A percentile compares a stretch with the other conserved stretches of the same genome.
Evolutionary conservation across 805 yeast species (phyloP).

Genomic region (Zygosaccharomyces pseudorouxii): DNA sequence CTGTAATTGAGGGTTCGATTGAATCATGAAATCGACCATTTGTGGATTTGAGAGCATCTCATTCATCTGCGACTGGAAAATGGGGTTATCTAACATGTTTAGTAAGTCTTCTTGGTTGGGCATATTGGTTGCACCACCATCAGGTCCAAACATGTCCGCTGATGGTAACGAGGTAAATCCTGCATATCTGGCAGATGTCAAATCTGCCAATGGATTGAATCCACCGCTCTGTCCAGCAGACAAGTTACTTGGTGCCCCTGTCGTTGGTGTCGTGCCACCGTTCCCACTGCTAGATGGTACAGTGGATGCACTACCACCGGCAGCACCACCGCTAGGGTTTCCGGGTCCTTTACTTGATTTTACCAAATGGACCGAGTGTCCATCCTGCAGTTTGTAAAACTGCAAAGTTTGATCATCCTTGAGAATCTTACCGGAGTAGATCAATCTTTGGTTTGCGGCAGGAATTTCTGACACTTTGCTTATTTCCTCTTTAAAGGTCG

Average conservation of each 20-base stretch:
- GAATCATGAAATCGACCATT: conserved; percentile 76
- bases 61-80: conserved; percentile 75
- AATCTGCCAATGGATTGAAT: conserved; percentile 83
- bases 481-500: conserved; percentile 63
- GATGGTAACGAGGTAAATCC: conserved; percentile 83
- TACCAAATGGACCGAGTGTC: conserved; percentile 85
- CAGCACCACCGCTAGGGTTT: conserved; percentile 5
- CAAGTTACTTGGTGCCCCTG: conserved; percentile 63
- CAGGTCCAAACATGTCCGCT: conserved; percentile 87
- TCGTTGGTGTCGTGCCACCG: conserved; percentile 5
- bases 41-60: conserved; percentile 82
- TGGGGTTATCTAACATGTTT: conserved; percentile 74
- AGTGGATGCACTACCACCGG: conserved; percentile 27
- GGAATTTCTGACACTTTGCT: conserved; percentile 61
- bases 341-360: conserved; percentile 55
- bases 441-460: conserved; percentile 76
- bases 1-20: conserved; percentile 78
- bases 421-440: conserved; percentile 89
- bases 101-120: conserved; percentile 75
- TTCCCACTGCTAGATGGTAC: conserved; percentile 15
- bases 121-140: conserved; percentile 66
- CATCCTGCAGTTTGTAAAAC: conserved; percentile 74
- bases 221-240: conserved; percentile 80
- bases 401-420: conserved; percentile 75
- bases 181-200: conserved; percentile 94